Base-by-base conservation (phyloP, 1,284 basidiomycete genomes). In the Ceratobasidium sp. region DNA sequence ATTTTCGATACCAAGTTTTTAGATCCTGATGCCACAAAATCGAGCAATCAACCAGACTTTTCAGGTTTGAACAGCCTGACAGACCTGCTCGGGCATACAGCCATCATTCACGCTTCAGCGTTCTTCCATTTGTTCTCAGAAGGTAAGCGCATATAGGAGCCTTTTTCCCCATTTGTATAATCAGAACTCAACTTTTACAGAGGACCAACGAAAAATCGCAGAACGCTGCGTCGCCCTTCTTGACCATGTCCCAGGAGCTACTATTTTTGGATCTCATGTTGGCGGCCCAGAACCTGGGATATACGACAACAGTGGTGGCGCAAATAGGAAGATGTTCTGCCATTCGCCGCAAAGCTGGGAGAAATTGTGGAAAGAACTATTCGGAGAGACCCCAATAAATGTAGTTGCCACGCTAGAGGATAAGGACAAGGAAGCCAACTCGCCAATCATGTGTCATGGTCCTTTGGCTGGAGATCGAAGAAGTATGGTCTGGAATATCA, bases 61-160 rank as follows among this genome's bases (percentile, higher is more conserved):
- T 79, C 81, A 12, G 70, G 79, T 5, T 79, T 89, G 28, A 86
- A 81, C 4, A 84, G 84, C 15, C 84, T 90, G 53, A 88, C 84
- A n/a, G 86, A 86, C 1, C 85, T 90, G 0, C 86, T 85, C 61
- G 87, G 87, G 4, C 85, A 86, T 70, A 82, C 88, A 53, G 86
- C 88, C 12, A 88, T 85, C 15, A 88, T 90, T 44, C 87, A 89
- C 80, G 85, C 87, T 4, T 87, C 87, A 13, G 82, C 86, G 0
- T 86, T 90, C 82, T 90, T 90, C 83, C 89, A 90, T 81, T 84
- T 90, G 33, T 90, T 90, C 83, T 80, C 84, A 71, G 85, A 89
- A 64, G 72, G 72, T 75, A 55, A 1, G 46, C 39, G 20, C 71
- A 13, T 23, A 18, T 26, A 4, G 46, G 33, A 3, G 20, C n/a